Percentiles rank a stretch among this genome's conserved stretches.
Evolutionary conservation across 2,329 filamentous ascomycete genomes (phyloP).

Genomic region (Cadophora malorum): DNA sequence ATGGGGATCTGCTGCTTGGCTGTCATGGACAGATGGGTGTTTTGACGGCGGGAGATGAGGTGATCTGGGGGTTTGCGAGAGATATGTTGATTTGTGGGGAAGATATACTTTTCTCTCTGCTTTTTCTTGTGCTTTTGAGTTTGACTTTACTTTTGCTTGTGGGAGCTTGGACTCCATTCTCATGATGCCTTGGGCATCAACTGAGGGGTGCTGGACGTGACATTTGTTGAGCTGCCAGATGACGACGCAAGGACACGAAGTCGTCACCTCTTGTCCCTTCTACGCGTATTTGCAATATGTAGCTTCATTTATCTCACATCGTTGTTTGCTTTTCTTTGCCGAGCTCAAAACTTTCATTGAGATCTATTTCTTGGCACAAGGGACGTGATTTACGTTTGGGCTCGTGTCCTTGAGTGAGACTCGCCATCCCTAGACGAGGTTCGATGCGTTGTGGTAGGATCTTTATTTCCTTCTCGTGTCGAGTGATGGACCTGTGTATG

Average conservation of each 20-base stretch:
- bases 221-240: not conserved
- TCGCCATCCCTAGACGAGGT: not conserved
- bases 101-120: not conserved
- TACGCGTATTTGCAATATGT: not conserved
- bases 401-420: not conserved
- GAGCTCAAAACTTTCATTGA: too few species aligned
- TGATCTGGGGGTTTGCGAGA: not conserved
- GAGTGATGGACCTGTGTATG: not conserved
- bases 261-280: not conserved
- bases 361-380: too few species aligned
- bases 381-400: not conserved
- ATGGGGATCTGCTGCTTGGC: not conserved
- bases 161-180: not conserved
- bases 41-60: conserved; percentile 15
- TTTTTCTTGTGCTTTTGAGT: not conserved
- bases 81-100: not conserved
- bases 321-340: too few species aligned
- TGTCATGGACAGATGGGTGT: conserved; percentile 6
- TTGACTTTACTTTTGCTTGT: not conserved
- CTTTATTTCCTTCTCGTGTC: not conserved
- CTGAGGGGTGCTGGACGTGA: not conserved
- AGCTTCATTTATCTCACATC: too few species aligned
- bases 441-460: not conserved
- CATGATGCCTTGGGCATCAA: not conserved
- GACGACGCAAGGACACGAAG: not conserved